Percentiles rank a stretch among this genome's conserved stretches.
phyloP scores from a whole-genome alignment of 345 rosid species.

The Nephelium lappaceum region DNA sequence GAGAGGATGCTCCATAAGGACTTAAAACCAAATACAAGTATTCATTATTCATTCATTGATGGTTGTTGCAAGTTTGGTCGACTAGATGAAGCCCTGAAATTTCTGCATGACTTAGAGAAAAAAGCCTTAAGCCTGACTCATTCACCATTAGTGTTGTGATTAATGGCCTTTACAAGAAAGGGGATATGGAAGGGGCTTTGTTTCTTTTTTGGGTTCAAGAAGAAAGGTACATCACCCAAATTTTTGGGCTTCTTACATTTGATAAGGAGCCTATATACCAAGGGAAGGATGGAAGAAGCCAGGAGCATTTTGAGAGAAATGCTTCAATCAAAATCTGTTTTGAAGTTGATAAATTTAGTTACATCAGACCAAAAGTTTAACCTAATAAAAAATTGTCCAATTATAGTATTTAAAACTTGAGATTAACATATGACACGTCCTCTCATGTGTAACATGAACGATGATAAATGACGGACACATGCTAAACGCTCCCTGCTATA shows the following conservation, averaged over 20 bases:
- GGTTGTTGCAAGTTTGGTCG: slow-evolving; percentile 68
- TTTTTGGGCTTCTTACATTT: slow-evolving; percentile 72
- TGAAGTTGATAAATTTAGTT: no score
- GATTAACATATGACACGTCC: no score
- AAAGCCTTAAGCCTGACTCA: slow-evolving; percentile 55
- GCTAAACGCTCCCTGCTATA: no score
- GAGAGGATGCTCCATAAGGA: slow-evolving; percentile 60
- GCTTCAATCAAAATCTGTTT: no score
- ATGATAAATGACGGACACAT: no score
- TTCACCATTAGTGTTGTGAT: slow-evolving; percentile 75
- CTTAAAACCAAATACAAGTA: slow-evolving; percentile 43
- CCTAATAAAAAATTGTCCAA: no score
- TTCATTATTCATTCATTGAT: slow-evolving; percentile 66
- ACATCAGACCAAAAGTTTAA: no score
- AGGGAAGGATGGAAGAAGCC: slow-evolving; percentile 96
- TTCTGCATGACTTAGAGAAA: slow-evolving; percentile 44
- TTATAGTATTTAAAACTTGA: no score
- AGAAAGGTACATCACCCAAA: slow-evolving; percentile 59
- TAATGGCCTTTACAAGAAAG: slow-evolving; percentile 66
- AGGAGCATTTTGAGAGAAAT: no score
- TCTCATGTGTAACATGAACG: no score
- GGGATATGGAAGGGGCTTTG: slow-evolving; percentile 82
- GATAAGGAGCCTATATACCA: slow-evolving; percentile 70
- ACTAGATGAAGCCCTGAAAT: slow-evolving; percentile 60
- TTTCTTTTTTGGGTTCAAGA: slow-evolving; percentile 55